Conservation (phyloP, 1,284 basidiomycete species). For the Marasmius tenuissimus region DNA sequence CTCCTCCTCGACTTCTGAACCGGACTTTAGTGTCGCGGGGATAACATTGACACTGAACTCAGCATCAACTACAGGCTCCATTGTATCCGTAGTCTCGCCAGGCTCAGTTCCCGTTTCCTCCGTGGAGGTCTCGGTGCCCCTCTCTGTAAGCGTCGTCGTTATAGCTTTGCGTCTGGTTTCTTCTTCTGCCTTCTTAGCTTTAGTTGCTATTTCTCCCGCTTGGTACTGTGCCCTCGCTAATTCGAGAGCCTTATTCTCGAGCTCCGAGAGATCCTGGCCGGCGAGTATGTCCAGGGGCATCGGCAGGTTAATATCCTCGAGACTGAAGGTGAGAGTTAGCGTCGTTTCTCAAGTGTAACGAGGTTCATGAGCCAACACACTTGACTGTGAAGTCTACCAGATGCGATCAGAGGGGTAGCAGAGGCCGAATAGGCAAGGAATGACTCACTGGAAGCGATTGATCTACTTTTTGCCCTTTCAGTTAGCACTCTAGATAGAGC, state of each 20-base stretch:
- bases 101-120: not conserved
- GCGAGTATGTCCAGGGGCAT: slow-evolving; percentile 32
- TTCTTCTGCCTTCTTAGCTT: slow-evolving; percentile 2
- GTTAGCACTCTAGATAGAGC: slow-evolving; percentile 26
- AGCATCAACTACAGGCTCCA: not conserved
- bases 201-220: slow-evolving; percentile 3
- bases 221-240: slow-evolving; percentile 17
- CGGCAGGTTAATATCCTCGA: slow-evolving; percentile 25
- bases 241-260: slow-evolving; percentile 23
- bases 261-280: slow-evolving; percentile 35
- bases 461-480: slow-evolving; percentile 42
- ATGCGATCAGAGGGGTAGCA: not conserved
- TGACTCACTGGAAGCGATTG: slow-evolving; percentile 43
- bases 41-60: not conserved
- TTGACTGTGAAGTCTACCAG: slow-evolving; percentile 36
- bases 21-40: not conserved
- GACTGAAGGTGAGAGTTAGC: slow-evolving; percentile 16
- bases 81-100: slow-evolving; percentile 2
- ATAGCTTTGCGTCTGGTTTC: slow-evolving; percentile 9
- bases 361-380: slow-evolving; percentile 18
- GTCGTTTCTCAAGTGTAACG: not conserved
- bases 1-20: not conserved
- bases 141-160: not conserved
- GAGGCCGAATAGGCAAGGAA: not conserved
- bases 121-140: not conserved